Base-by-base conservation (phyloP, 2,329 filamentous ascomycete genomes). In the Colletotrichum brevisporum region DNA sequence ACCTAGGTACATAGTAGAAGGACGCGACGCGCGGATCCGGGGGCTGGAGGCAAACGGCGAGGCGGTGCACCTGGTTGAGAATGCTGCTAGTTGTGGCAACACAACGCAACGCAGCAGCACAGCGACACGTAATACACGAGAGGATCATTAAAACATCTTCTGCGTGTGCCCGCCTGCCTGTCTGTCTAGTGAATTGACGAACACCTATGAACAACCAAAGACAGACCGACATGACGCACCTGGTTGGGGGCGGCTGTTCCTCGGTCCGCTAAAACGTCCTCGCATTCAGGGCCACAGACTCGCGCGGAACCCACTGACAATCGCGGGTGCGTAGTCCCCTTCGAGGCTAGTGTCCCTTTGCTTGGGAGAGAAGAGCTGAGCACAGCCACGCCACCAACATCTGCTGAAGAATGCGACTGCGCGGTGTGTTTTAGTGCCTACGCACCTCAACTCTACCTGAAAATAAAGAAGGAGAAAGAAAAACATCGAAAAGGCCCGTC, bases 351-450 rank as follows among this genome's bases (percentile, higher is more conserved):
- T 18, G 18, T 15, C 21, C 48, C 21, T 48, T 39, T 50, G 50
- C 55, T 55, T 16, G 27, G 8, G 27, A 31, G 27, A 31, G 27
- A 31, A 43, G 41, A 55, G 55, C 54, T 54, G 60, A 69, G 66
- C 66, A 60, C 51, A 63, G 60, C 60, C 60, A 63, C 60, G 60
- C 60, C 60, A 63, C 60, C 60, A 12, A 43, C 5, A 16, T 13
- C 41, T 52, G 48, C 47, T 60, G 66, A 69, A 66, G 55, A 69
- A 59, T 24, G 21, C 47, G 47, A 50, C n/a, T 39, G 15, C 21
- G 15, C 12, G 18, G 24, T 6, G 41, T 15, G 6, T 18, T 10
- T 26, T 21, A 8, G 21, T 26, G 6, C 15, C 9, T 24, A 24
- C n/a, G n/a, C 18, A 24, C 43, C 16, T 47, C 16, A 18, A n/a